Conservation (phyloP, 148 eudicot genomes). For the Cornus suecica region DNA sequence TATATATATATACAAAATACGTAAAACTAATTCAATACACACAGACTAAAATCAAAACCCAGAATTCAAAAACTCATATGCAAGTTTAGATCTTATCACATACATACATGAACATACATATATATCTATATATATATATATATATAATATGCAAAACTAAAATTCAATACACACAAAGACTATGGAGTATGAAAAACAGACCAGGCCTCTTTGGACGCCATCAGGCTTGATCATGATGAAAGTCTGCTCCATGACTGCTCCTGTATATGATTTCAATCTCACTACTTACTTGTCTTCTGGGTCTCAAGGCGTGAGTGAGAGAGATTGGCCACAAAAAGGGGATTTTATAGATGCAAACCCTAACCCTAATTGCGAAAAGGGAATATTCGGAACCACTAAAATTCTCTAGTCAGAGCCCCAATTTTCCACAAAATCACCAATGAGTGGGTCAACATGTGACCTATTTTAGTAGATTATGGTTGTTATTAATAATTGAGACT, state of each 20-base stretch:
- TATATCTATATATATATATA: too few species aligned
- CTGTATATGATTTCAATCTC: not conserved
- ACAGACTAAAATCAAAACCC: too few species aligned
- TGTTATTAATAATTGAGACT: too few species aligned
- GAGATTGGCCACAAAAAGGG: not conserved
- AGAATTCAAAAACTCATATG: too few species aligned
- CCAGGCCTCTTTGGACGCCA: slow-evolving; percentile 80
- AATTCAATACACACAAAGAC: not conserved
- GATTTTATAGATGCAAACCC: not conserved
- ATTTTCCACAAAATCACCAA: not conserved
- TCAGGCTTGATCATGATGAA: slow-evolving; percentile 90
- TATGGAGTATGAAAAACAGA: slow-evolving; percentile 16
- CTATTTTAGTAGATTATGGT: too few species aligned
- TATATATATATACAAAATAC: too few species aligned
- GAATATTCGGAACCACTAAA: not conserved
- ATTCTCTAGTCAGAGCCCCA: too few species aligned
- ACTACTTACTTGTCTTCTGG: not conserved
- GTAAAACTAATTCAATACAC: too few species aligned
- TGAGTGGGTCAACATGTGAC: not conserved
- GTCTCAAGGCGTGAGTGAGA: not conserved
- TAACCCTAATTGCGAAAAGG: not conserved
- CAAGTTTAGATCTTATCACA: too few species aligned
- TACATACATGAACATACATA: too few species aligned
- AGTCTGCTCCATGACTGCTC: slow-evolving; percentile 71
- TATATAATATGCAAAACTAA: not conserved